Evolutionary conservation across 2,329 filamentous ascomycete genomes (phyloP).

Genomic region (Sporothrix pallida): DNA sequence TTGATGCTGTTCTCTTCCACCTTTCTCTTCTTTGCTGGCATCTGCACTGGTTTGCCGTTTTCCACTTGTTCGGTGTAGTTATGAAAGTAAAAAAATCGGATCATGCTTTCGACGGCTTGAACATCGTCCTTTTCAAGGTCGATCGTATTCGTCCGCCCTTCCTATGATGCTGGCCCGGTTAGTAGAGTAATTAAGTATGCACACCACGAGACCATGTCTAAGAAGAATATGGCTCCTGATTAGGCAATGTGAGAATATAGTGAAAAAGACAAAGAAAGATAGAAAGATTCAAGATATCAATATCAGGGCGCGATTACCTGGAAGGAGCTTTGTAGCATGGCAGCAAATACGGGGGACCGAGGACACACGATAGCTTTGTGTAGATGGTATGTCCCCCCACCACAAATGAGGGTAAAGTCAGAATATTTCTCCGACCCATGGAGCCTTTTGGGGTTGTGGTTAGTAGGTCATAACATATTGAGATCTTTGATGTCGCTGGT

Average conservation of each 20-base stretch:
- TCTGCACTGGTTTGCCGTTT: background rate
- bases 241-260: too few species aligned
- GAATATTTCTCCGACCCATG: background rate
- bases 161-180: background rate
- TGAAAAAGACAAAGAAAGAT: too few species aligned
- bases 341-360: background rate
- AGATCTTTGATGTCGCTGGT: too few species aligned
- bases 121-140: background rate
- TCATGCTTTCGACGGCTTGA: slow-evolving; percentile 17
- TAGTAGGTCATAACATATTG: too few species aligned
- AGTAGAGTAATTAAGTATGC: background rate
- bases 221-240: too few species aligned
- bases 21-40: background rate
- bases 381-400: background rate
- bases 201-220: background rate
- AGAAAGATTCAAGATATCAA: too few species aligned
- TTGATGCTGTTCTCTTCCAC: too few species aligned
- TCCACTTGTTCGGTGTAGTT: background rate
- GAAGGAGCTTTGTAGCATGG: background rate
- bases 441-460: background rate
- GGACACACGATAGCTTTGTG: background rate
- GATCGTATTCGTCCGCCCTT: background rate
- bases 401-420: background rate
- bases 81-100: slow-evolving; percentile 25
- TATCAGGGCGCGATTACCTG: background rate